Base-by-base conservation (phyloP, 805 yeast species). In the Kazachstania kunashirensis region DNA sequence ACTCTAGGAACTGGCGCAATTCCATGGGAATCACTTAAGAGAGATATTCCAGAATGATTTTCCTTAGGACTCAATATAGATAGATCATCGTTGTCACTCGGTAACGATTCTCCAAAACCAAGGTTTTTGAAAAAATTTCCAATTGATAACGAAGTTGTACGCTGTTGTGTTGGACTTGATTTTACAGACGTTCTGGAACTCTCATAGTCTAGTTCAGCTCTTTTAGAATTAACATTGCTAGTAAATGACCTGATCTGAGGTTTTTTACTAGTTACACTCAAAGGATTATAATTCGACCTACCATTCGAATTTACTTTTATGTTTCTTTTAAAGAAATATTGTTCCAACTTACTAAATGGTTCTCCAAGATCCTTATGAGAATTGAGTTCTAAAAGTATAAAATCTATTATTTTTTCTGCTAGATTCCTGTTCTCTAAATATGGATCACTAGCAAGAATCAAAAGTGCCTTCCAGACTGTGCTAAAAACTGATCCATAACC, bases 401-500 rank as follows among this genome's bases (percentile, higher is more conserved):
- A 75, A 55, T 86, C 96, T 14, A 85, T 78, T 11, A 85, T 71
- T 20, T 71, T 75, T 38, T 77, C 79, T 0, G 96, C 89, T 41
- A 75, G 66, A 33, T 71, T 71, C 40, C 73, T 75, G 6, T 88
- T 86, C 57, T 85, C 95, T 24, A 71, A 62, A 56, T 81, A 92
- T 0, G 97, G 95, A 57, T 92, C 98, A 45, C 81, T 86, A 1
- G 94, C 73, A 20, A 85, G 59, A 19, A 84, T 76, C 32, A 92
- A 64, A 24, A 89, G 56, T 0, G 89, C 77, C 46, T 85, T 83
- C 96, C 97, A 92, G 7, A 81, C 74, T 1, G 94, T 81, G 37
- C 84, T 73, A 55, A 81, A 84, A 7, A 85, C 71, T 0, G 95
- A 79, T 1, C 96, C 95, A 54, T 84, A 83, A 0, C 95, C 92